Evolutionary conservation across 495 filamentous ascomycete species (phyloP), one percentile per base, ranked within the genome.

Genomic region (Lophium mytilinum): DNA sequence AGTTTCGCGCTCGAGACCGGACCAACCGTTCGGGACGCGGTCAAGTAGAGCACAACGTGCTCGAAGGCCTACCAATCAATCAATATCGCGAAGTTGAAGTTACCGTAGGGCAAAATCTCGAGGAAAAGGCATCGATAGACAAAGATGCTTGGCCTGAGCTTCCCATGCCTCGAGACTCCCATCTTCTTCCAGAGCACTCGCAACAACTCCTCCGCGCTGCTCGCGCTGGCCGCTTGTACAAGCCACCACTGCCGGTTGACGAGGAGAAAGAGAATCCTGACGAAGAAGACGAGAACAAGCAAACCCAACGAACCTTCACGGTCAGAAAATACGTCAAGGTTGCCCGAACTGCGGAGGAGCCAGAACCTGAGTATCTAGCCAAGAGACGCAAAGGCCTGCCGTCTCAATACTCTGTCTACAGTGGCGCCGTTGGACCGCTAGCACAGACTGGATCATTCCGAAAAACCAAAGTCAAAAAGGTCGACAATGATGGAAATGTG

Each of bases 41-140:
- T 52, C 84, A 86, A 67, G 81, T 87, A 43, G 93, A 97, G 64
- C 89, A 96, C 68, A 94, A 98, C 76, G 83, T 96, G 63, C 93
- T 95, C 59, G 92, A 97, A 71, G 90, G 93, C 43, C 77, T 98
- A 6, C 93, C 93, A 17, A 83, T 98, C 47, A 86, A 91, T 56
- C 88, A 94, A 77, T 98, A 91, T 89, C 81, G 85, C 56, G 81
- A 66, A 41, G 82, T 53, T 80, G 85, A 65, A 75, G 72, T 71
- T 81, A 86, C 76, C 37, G 71, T 94, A 60, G 86, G 82, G 50
- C 83, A 88, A 46, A 80, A 82, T 0, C 75, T 78, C 0, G 74
- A 65, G 71, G 79, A 69, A 68, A 72, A 58, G 30, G 45, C 63
- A 3, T n/a, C 49, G 9, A 41, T 42, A 10, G 55, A 65, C 41